Evolutionary conservation across 2,329 filamentous ascomycete genomes (phyloP), one percentile per base, ranked within the genome.

Genomic region (Colletotrichum tanaceti): DNA sequence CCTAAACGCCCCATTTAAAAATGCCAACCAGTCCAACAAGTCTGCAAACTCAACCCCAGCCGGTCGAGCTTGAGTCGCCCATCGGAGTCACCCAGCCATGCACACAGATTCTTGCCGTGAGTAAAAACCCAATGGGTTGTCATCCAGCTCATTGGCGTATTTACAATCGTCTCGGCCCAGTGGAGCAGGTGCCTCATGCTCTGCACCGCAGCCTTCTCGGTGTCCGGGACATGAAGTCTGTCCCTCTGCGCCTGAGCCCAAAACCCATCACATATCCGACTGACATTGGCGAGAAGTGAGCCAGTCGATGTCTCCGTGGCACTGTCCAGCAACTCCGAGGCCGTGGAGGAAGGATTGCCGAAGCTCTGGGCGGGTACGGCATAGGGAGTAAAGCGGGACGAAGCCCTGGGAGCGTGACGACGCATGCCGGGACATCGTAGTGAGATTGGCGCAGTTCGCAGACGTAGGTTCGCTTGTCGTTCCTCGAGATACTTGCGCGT

Each of bases 191-290:
- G 60, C 13, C 63, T 70, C 76, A 79, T 79, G 50, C 72, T 74
- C n/a, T 72, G 71, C 50, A 74, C 72, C 13, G 75, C 74, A 49
- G 70, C 39, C 16, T 73, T 73, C 71, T 79, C 77, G 16, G 75
- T 70, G 39, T 73, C 72, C 38, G 75, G 72, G 9, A 78, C 75
- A 41, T 75, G 58, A 13, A 74, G 68, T 10, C 77, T 72, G 46
- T 77, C 74, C n/a, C 74, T 73, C 52, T 73, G 73, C 28, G 77
- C 74, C 18, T 74, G 74, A 13, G 68, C 69, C 78, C 76, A 79
- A 4, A 78, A 57, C 65, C 75, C 71, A 44, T 70, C 72, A 71
- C 76, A 77, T 43, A 79, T 78, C 43, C 55, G 66, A 43, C 73
- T 75, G 20, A 74, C 63, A 67, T 79, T 79, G 41, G 73, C 70